Base-by-base conservation (phyloP, 2,329 filamentous ascomycete species). In the Verticillium dahliae region DNA sequence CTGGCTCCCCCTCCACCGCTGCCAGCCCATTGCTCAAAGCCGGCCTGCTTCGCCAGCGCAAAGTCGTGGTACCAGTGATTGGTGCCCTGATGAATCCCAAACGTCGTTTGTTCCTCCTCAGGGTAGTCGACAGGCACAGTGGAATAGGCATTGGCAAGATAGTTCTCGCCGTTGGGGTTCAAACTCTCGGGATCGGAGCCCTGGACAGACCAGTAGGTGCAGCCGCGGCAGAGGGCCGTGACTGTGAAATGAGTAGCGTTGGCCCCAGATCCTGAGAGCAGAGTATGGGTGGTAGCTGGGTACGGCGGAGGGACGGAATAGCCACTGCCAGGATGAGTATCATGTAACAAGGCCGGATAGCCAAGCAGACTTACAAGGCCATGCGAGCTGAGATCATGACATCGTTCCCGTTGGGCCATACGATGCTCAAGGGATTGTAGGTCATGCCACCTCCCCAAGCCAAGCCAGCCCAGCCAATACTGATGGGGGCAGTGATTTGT, bases 401-500 rank as follows among this genome's bases (percentile, higher is more conserved):
- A 15, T 68, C 73, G 6, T 69, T 71, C n/a, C 72, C 75, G 63
- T 76, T 77, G 22, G 71, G 64, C 78, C 78, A 81, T 4, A 73
- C 72, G 34, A 80, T 63, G 1, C 76, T 73, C 0, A 80, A 68
- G 3, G 78, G 78, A 50, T 75, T 75, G 62, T 78, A 76, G 5
- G 75, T 73, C 78, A 80, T 81, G 9, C 72, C 71, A 5, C 76
- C 77, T 31, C 76, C 77, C 76, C 76, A 80, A 11, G 77, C 72
- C 18, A 80, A 67, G 2, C 77, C 78, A 2, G 74, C 73, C 78
- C 78, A 81, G 39, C 76, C 77, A 52, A 75, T 73, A 2, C 68
- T 66, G 14, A 69, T 67, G 1, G 78, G 76, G 1, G 77, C 75
- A 0, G 76, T 71, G 39, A 80, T 72, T 62, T 79, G 77, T 27